phyloP scores from a whole-genome alignment of 2,329 filamentous ascomycete genomes.

The Apiospora arundinis region DNA sequence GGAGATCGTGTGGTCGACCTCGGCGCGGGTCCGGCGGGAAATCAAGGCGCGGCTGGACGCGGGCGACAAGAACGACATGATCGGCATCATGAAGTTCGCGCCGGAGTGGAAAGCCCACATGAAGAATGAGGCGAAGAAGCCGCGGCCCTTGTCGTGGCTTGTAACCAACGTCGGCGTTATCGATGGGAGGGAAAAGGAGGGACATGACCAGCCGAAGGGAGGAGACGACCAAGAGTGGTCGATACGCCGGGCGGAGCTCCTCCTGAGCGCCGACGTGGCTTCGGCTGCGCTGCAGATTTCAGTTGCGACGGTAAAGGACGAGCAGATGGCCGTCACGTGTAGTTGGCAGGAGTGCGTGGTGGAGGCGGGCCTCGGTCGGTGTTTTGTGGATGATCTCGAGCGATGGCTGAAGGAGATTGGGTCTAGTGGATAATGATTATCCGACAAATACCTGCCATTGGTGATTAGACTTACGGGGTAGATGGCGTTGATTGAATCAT shows the following conservation, averaged over 20 bases:
- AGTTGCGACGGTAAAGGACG: slow-evolving; percentile 20
- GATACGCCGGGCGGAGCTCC: slow-evolving; percentile 28
- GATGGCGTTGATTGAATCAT: too few relatives aligned
- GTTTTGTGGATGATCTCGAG: not conserved
- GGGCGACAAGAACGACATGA: slow-evolving; percentile 33
- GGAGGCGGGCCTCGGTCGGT: not conserved
- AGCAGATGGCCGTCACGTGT: slow-evolving; percentile 15
- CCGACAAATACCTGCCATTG: not conserved
- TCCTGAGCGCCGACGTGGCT: slow-evolving; percentile 17
- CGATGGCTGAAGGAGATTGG: not conserved
- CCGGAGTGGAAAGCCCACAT: slow-evolving; percentile 33
- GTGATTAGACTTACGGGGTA: not conserved
- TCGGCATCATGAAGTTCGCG: slow-evolving; percentile 35
- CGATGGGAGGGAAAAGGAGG: slow-evolving; percentile 27
- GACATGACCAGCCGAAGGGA: not conserved
- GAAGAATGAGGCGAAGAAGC: slow-evolving; percentile 22
- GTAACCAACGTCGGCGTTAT: slow-evolving; percentile 39
- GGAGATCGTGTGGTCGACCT: slow-evolving; percentile 34
- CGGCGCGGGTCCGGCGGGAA: slow-evolving; percentile 23
- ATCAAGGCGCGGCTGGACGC: slow-evolving; percentile 29
- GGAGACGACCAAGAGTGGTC: slow-evolving; percentile 27
- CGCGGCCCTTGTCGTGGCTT: slow-evolving; percentile 32
- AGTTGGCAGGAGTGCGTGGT: slow-evolving; percentile 21
- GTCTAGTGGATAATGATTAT: not conserved
- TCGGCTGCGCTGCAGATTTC: slow-evolving; percentile 1